Base-by-base conservation (phyloP, 2,329 filamentous ascomycete genomes). In the Thyridium curvatum region DNA sequence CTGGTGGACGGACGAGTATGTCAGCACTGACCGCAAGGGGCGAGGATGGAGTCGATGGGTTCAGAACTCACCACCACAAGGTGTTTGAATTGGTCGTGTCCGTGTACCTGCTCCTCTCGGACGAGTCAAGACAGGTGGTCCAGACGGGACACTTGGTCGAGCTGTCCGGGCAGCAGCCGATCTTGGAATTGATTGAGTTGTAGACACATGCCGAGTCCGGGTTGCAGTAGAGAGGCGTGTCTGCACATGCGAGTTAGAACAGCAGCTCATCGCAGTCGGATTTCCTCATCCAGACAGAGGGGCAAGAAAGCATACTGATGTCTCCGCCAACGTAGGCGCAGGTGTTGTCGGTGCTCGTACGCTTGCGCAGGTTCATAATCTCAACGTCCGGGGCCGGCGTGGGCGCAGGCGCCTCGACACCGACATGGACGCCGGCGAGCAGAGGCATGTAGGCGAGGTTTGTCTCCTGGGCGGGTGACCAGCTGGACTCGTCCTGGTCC, bases 121-220 rank as follows among this genome's bases (percentile, higher is more conserved):
- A 48, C 18, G 41, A 48, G 26, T 57, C 52, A 10, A 50, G 39
- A 41, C 60, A 62, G 3, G 47, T 46, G 4, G 57, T 61, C 26
- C 35, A 42, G 21, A 57, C 34, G 8, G 40, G 37, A 43, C 55
- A 55, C 26, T 18, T 38, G 1, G 43, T 43, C 8, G 48, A 41
- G 8, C 38, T 37, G 21, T 54, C 48, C 30, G 51, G 46, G 29
- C 60, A 63, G 48, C 60, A 63, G 28, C 59, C 59, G 8, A 56
- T 46, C 4, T 50, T 40, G 2, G 40, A 51, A 30, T 45, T 38
- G 18, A 40, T n/a, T 28, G 45, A 46, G 51, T 62, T 58, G 46
- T 46, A 52, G 12, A 53, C 51, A 36, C 59, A 62, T 13, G 34
- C 40, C 7, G 48, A 41, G 7, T 45, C 47, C 4, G 37, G 29